Base-by-base conservation (phyloP, 257 asterid species). In the Voacanga thouarsii region DNA sequence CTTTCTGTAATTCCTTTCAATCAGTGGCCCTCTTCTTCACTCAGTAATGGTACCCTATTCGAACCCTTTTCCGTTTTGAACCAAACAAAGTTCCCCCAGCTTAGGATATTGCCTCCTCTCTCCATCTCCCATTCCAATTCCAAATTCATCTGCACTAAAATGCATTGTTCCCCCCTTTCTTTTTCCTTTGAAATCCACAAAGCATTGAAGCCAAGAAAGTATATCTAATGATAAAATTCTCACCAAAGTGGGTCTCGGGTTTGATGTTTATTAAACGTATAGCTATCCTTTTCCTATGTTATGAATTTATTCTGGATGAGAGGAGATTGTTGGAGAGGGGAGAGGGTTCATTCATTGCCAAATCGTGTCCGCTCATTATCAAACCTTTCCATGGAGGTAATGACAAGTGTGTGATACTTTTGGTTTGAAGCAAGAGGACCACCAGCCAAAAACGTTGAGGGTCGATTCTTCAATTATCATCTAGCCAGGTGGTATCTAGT, bases 61-160 rank as follows among this genome's bases (percentile, higher is more conserved):
- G 43, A 16, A 73, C 57, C 24, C 37, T 26, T 59, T 21, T 45
- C 39, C 12, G 23, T 33, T 75, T 39, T 33, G 72, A 37, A 71
- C 81, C 50, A 59, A 78, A 43, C 72, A 78, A 16, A 71, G 23
- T 39, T 72, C 82, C 82, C 67, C 61, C 78, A 72, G 59, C 68
- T 14, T 44, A 61, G 78, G 78, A 63, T 74, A 47, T 18, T 50
- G 51, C 72, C 41, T 26, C 59, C 37, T 4, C 61, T 23, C 18
- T 21, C 49, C 55, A 18, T 75, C 56, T 47, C 61, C 60, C 28
- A 10, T 10, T 24, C 30, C 39, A 37, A 37, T 47, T 9, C 65
- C 79, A 7, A 21, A 63, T 33, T 75, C 64, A 61, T 45, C 23
- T 44, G 26, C 30, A 59, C 49, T 64, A 56, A 33, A 37, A 23